Percentiles rank a stretch among this genome's conserved stretches.
Conservation (phyloP, 192 early-diverging fungal species). For the Mortierella claussenii region DNA sequence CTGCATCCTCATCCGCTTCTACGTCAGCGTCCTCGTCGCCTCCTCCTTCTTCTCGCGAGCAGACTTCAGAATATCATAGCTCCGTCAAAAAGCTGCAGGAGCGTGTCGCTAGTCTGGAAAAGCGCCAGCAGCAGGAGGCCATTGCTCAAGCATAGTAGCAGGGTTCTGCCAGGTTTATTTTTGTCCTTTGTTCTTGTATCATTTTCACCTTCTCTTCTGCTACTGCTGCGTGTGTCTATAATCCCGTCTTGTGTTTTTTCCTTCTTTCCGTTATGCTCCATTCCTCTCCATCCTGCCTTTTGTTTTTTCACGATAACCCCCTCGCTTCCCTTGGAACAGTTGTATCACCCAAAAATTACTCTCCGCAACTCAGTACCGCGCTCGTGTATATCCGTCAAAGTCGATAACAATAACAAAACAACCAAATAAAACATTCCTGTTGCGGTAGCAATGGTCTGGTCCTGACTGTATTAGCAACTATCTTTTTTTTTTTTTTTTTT, state of each 20-base stretch:
- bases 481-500: not conserved
- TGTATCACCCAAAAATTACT: no score
- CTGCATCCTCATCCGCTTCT: constrained; percentile 9
- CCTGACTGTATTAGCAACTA: not conserved
- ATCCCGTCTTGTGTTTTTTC: not conserved
- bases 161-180: no score
- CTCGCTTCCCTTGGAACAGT: no score
- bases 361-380: no score
- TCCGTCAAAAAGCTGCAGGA: constrained; percentile 48
- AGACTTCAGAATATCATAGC: constrained; percentile 24
- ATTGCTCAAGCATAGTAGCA: constrained; percentile 9
- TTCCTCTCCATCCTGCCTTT: no score
- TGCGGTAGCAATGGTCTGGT: not conserved
- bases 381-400: no score
- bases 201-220: not conserved
- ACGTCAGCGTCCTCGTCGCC: constrained; percentile 7
- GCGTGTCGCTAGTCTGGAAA: constrained; percentile 40
- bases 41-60: constrained; percentile 15
- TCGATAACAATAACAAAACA: not conserved
- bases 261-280: no score
- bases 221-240: not conserved
- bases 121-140: constrained; percentile 32
- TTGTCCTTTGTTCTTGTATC: not conserved
- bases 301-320: no score
- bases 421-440: not conserved